Evolutionary conservation across 2,329 filamentous ascomycete genomes (phyloP), one percentile per base, ranked within the genome.

Genomic region (Colletotrichum chrysophilum): DNA sequence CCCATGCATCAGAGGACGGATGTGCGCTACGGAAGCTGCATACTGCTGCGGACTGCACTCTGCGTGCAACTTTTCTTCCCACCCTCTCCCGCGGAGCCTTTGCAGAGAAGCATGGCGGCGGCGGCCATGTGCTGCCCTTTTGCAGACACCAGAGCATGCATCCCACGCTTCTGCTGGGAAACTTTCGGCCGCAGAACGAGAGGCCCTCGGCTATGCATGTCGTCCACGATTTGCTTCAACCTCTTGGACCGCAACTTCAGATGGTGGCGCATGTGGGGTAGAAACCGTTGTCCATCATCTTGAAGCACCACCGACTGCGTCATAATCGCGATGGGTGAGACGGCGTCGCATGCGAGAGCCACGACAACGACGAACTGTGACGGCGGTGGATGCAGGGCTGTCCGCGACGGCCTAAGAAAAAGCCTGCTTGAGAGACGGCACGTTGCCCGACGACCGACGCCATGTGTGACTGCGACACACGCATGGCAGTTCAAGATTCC

Each of bases 171-270:
- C 71, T 64, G 30, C 68, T 74, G 74, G 76, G 74, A 73, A 69
- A 69, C 26, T 60, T 75, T 36, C 77, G 82, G 82, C 78, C 81
- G 83, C 83, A 84, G 81, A 82, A 81, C 78, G 77, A 80, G 81
- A 81, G 82, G 77, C 83, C 83, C 81, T 84, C 83, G 83, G 83
- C 77, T 85, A 85, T 85, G 83, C 83, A 85, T 79, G 78, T 68
- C 70, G 71, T n/a, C 75, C 71, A 68, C 72, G 69, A 68, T 68
- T 69, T 66, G 60, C 74, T 61, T 69, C 70, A 55, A 28, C 26
- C 48, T 73, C 21, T 52, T 71, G 68, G 32, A 55, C 52, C 52
- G 28, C 38, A 68, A 70, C 74, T 69, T 68, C 52, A 75, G 66
- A 76, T 76, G 75, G 71, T 73, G 75, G 75, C 74, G 62, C 24